Evolutionary conservation across 176 grass and related monocot genomes (phyloP), one percentile per base, ranked within the genome.

Genomic region (Triticum urartu): DNA sequence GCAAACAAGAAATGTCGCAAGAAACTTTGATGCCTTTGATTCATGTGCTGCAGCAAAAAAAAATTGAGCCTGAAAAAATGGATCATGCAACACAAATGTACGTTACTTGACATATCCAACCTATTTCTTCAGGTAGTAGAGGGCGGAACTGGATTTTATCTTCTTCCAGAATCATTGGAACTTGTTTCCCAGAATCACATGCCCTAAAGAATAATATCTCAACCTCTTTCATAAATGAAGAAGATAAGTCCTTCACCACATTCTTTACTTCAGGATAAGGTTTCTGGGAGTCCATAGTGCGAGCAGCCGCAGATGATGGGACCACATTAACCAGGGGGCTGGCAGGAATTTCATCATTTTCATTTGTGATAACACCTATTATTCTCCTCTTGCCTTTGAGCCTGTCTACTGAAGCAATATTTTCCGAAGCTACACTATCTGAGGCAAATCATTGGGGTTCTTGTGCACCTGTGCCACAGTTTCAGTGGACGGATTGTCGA

Each of bases 131-230:
- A 80, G 81, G 77, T 66, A 92, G 64, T 66, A 94, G 68, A 81
- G 86, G 88, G 9, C 68, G 90, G 64, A 94, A 91, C 36, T 94
- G 81, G 48, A 97, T 60, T 88, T 84, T 91, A 79, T 89, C 86
- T 85, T 91, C 90, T 83, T 91, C 90, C 47, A 94, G 80, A 91
- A 92, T 88, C 25, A 64, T 86, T 17, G 81, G 87, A 79, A 92
- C 84, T 88, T 97, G 81, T 86, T 60, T 88, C 81, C 87, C 90
- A 40, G 90, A 94, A 81, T 89, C 87, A 26, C 84, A 85, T 66
- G 90, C 92, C 82, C 59, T 89, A 24, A 78, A 48, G 79, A 94
- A 97, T 78, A 94, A 86, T 62, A 75, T 86, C 86, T 97, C 90
- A 87, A 92, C 63, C 10, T 89, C 56, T 72, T 91, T 89, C 81